These are phyloP conservation scores for Cutaneotrichosporon spelunceum DNA, from an alignment of 1,284 basidiomycete genomes.

Conservation along the genomic window DNA sequence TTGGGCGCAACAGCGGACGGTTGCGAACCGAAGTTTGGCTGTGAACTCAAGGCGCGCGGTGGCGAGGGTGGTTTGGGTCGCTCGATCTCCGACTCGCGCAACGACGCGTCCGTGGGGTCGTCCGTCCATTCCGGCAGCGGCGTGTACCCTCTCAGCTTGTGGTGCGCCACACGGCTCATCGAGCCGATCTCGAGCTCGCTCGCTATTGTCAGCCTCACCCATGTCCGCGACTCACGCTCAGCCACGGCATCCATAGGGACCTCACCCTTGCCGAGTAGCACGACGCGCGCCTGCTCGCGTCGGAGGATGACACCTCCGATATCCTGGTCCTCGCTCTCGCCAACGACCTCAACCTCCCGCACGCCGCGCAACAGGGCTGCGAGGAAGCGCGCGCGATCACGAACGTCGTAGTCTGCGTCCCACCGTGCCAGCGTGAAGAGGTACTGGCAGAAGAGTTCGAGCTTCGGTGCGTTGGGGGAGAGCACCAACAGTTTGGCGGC, in stretches of 20 bases:
- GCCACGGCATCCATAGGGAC: constrained; percentile 37
- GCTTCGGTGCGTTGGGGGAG: constrained; percentile 57
- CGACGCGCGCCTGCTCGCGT: constrained; percentile 71
- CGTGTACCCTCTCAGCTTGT: constrained; percentile 40
- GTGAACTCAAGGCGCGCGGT: background rate
- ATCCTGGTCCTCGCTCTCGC: constrained; percentile 50
- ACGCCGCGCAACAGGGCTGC: constrained; percentile 64
- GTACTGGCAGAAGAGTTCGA: constrained; percentile 62
- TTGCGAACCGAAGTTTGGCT: background rate
- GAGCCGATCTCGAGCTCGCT: constrained; percentile 43
- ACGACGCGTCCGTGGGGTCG: constrained; percentile 52
- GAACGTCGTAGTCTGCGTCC: constrained; percentile 79
- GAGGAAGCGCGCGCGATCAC: constrained; percentile 80
- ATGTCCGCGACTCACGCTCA: constrained; percentile 57
- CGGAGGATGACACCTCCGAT: constrained; percentile 70
- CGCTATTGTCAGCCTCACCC: constrained; percentile 9
- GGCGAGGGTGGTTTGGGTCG: background rate
- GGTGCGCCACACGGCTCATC: constrained; percentile 39
- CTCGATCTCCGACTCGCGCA: constrained; percentile 50
- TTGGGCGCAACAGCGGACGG: background rate
- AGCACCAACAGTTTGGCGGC: constrained; percentile 75
- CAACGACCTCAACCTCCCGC: constrained; percentile 1
- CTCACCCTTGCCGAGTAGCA: constrained; percentile 71
- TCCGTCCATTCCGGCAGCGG: constrained; percentile 52
- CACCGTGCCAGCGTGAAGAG: constrained; percentile 81